Evolutionary conservation across 805 yeast genomes (phyloP), one percentile per base, ranked within the genome.

Genomic region (Starmerella roubikii): DNA sequence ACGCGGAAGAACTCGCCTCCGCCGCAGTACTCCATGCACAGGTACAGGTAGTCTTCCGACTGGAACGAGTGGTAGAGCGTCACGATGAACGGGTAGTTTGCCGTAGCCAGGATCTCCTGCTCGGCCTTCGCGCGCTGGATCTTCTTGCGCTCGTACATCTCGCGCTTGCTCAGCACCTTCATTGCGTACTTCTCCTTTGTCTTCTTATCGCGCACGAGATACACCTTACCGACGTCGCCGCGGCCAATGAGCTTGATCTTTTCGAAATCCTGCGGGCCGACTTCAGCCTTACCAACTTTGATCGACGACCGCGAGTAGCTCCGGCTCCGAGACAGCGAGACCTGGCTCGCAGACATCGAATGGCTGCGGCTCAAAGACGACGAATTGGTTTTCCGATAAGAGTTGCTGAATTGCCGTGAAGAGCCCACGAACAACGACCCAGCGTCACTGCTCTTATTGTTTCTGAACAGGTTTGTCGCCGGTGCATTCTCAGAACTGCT

Each of bases 1-100:
- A 97, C 98, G 43, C 97, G 66, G 66, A 91, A 91, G 54, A 91
- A 91, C 61, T 93, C 98, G 33, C 99, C 99, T 23, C 99, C 99
- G 85, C 91, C 84, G 55, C 99, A 91, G 54, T 88, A 91, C 57
- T 91, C 99, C 94, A 93, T 88, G 60, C 99, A 91, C 30, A 91
- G 69, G 51, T 85, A 91, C 10, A 91, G 61, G 54, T 81, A 76
- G 51, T 86, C 96, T 43, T 83, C 91, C 3, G 94, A 79, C 61
- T 91, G 98, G 64, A 91, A 91, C 0, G 95, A 85, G 59, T 91
- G 99, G 54, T 91, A 88, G 20, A 91, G 65, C 0, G 98, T 84
- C 23, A 91, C 97, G 49, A 91, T 93, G 54, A 93, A 91, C 0
- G 99, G 99, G 59, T 93, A 97, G 56, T 86, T 85, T 26, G 88